These are phyloP conservation scores for Danielozyma ontarioensis DNA, from an alignment of 805 yeast species.

Conservation along the genomic window DNA sequence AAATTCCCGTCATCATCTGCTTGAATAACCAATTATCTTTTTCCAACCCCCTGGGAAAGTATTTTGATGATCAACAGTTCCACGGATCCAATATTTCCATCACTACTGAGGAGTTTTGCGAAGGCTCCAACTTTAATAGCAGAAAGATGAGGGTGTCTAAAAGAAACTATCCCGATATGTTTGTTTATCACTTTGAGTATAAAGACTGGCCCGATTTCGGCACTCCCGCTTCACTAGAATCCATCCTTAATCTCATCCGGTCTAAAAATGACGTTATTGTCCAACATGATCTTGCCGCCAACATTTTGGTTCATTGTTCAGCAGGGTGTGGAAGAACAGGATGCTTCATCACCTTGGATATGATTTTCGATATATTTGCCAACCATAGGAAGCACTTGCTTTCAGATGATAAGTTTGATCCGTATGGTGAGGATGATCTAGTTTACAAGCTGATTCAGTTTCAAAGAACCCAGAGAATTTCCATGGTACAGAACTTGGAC, in stretches of 20 bases:
- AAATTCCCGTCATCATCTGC: conserved; percentile 31
- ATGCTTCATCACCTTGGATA: conserved; percentile 44
- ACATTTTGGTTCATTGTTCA: conserved; percentile 46
- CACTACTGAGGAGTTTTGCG: conserved; percentile 5
- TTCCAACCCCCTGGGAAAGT: conserved; percentile 13
- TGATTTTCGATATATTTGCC: conserved; percentile 24
- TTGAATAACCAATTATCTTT: conserved; percentile 24
- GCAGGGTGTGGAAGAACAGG: conserved; percentile 62
- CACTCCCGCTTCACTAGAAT: conserved; percentile 27
- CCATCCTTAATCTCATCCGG: conserved; percentile 27
- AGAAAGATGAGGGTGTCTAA: conserved; percentile 10
- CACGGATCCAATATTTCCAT: conserved; percentile 9
- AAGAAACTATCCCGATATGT: background rate
- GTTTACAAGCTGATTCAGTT: conserved; percentile 58
- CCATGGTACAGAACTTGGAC: conserved; percentile 80
- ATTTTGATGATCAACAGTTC: conserved; percentile 15
- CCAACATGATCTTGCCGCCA: conserved; percentile 3
- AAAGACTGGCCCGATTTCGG: conserved; percentile 47
- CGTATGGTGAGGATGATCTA: conserved; percentile 43
- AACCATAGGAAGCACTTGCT: conserved; percentile 13
- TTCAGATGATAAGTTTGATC: too few relatives aligned
- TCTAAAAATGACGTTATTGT: conserved; percentile 24
- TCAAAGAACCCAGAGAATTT: conserved; percentile 68
- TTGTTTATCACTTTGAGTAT: conserved; percentile 35
- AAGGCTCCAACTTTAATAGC: conserved; percentile 11